phyloP scores from a whole-genome alignment of 140 eudicot species.

The Anethum foeniculum region DNA sequence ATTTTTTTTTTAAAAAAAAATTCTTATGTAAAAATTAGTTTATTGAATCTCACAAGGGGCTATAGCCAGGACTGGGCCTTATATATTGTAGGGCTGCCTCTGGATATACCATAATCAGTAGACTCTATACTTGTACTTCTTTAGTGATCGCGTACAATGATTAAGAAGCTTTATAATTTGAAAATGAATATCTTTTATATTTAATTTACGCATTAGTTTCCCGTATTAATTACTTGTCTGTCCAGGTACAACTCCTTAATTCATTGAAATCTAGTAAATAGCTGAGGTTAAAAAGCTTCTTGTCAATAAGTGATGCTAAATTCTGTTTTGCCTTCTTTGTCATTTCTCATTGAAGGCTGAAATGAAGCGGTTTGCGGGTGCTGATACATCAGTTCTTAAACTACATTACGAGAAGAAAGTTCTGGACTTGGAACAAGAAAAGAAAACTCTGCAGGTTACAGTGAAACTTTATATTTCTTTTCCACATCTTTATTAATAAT shows the following conservation, averaged over 20 bases:
- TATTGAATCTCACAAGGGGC: not conserved
- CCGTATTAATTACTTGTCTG: not conserved
- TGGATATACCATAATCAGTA: not conserved
- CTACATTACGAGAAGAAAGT: conserved; percentile 95
- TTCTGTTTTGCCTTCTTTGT: not conserved
- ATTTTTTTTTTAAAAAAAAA: not conserved
- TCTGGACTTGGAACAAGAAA: conserved; percentile 83
- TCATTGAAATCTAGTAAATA: not conserved
- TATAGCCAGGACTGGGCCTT: not conserved
- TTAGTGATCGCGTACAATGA: not conserved
- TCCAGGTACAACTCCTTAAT: not conserved
- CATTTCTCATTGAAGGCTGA: conserved; percentile 51
- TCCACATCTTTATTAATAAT: not conserved
- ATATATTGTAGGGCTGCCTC: too few species aligned
- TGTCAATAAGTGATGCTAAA: not conserved
- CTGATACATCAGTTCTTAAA: conserved; percentile 70
- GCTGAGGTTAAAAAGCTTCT: not conserved
- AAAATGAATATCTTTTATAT: not conserved
- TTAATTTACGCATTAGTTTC: not conserved
- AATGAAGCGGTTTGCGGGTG: conserved; percentile 71
- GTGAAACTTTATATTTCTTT: not conserved
- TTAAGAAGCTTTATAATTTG: not conserved
- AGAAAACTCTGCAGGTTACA: conserved; percentile 63
- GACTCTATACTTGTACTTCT: not conserved
- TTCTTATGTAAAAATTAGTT: not conserved